These are phyloP conservation scores for Backusella sp. DNA, from an alignment of 192 early-diverging fungal genomes.

Conservation along the genomic window DNA sequence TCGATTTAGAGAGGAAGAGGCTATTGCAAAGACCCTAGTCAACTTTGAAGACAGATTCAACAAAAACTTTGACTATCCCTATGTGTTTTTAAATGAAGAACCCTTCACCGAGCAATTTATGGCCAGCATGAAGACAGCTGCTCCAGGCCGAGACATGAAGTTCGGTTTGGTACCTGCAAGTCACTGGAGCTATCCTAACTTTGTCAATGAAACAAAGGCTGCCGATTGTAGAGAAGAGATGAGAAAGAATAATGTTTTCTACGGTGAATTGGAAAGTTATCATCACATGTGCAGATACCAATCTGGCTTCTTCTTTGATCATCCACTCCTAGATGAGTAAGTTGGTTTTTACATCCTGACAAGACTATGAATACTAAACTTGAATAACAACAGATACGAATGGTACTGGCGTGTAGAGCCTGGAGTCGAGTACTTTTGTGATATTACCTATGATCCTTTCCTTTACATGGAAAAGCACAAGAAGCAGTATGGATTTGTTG, in stretches of 20 bases:
- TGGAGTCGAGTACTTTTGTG: constrained; percentile 61
- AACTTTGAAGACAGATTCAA: constrained; percentile 74
- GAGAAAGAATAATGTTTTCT: constrained; percentile 60
- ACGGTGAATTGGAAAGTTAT: constrained; percentile 74
- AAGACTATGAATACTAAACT: neutral
- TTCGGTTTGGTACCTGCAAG: constrained; percentile 68
- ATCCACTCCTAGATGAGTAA: constrained; percentile 53
- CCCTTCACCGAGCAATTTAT: constrained; percentile 72
- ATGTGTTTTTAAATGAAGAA: constrained; percentile 77
- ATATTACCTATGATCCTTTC: constrained; percentile 67
- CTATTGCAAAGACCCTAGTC: constrained; percentile 48
- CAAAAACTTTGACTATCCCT: constrained; percentile 74
- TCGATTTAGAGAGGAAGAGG: constrained; percentile 48
- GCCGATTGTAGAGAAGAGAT: constrained; percentile 56
- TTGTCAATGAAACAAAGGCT: constrained; percentile 67
- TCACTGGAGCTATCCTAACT: constrained; percentile 76
- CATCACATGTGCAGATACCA: constrained; percentile 86
- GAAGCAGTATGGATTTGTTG: constrained; percentile 62
- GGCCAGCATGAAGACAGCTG: constrained; percentile 39
- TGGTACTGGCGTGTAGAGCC: constrained; percentile 72
- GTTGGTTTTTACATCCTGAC: neutral
- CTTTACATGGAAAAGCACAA: constrained; percentile 61
- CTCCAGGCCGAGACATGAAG: constrained; percentile 58
- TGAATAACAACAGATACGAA: constrained; percentile 34
- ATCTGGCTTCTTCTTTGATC: constrained; percentile 61